These are phyloP conservation scores for Trichoderma oligosporum DNA, from an alignment of 2,329 filamentous ascomycete species.

Conservation along the genomic window DNA sequence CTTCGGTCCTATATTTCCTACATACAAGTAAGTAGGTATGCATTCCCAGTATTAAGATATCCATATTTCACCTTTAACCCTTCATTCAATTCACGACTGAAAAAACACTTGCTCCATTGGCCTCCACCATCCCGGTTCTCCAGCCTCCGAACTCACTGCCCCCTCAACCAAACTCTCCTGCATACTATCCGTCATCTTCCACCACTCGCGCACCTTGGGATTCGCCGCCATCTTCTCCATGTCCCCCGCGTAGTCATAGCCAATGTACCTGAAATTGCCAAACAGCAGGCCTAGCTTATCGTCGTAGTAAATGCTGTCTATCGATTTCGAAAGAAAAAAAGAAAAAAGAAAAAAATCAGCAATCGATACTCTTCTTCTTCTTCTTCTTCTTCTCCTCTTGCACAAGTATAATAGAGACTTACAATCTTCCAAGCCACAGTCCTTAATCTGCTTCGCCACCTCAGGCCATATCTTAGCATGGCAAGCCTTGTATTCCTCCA, in stretches of 20 bases:
- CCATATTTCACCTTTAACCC: too few species aligned
- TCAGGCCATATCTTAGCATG: conserved; percentile 75
- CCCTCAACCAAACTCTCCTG: conserved; percentile 63
- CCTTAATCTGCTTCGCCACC: conserved; percentile 70
- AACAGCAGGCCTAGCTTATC: conserved; percentile 62
- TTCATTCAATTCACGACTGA: conserved; percentile 41
- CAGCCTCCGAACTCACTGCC: conserved; percentile 55
- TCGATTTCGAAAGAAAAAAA: neutral
- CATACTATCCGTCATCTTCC: conserved; percentile 73
- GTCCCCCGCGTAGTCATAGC: conserved; percentile 66
- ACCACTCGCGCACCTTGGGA: conserved; percentile 72
- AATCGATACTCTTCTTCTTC: too few species aligned
- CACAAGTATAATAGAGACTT: too few species aligned
- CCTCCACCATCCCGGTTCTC: conserved; percentile 65
- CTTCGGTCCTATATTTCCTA: too few species aligned
- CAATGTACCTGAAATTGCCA: conserved; percentile 75
- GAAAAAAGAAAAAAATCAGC: neutral
- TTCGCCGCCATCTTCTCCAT: conserved; percentile 75
- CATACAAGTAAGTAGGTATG: too few species aligned
- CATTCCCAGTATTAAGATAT: too few species aligned
- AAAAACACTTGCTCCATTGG: conserved; percentile 67
- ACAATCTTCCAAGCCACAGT: conserved; percentile 73
- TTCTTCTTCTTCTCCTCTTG: too few species aligned
- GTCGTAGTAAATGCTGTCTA: conserved; percentile 72
- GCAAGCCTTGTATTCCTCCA: conserved; percentile 68